Evolutionary conservation across 2,329 filamentous ascomycete species (phyloP).

Genomic region (Samsoniella hepiali): DNA sequence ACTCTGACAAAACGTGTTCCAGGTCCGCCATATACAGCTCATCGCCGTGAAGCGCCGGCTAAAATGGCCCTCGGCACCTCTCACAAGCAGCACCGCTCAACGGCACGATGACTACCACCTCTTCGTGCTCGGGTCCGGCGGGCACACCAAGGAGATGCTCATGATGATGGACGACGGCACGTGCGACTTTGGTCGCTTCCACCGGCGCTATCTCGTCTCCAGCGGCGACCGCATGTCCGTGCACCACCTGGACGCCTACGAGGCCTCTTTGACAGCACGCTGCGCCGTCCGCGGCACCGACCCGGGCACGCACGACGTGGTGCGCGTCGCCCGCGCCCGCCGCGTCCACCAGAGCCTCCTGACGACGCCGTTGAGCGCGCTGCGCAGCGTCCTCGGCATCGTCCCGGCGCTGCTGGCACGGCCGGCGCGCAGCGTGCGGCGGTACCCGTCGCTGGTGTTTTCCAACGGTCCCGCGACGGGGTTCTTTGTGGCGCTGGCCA

Average conservation of each 20-base stretch:
- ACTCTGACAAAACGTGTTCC: constrained; percentile 4
- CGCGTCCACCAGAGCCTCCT: constrained; percentile 76
- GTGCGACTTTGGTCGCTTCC: constrained; percentile 48
- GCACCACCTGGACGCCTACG: constrained; percentile 60
- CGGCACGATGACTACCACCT: constrained; percentile 54
- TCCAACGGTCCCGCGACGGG: constrained; percentile 88
- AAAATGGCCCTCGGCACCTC: constrained; percentile 14
- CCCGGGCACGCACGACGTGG: constrained; percentile 58
- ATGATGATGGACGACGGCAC: constrained; percentile 68
- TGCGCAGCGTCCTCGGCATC: constrained; percentile 63
- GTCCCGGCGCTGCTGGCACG: constrained; percentile 50
- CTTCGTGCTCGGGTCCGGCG: constrained; percentile 85
- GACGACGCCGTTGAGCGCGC: constrained; percentile 66
- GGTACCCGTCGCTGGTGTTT: constrained; percentile 70
- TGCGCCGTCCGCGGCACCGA: constrained; percentile 22
- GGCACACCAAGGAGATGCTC: constrained; percentile 93
- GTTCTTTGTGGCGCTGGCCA: constrained; percentile 64
- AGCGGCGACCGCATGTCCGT: constrained; percentile 69
- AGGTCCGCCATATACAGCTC: constrained; percentile 33
- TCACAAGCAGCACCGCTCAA: neutral
- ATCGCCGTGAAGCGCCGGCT: constrained; percentile 22
- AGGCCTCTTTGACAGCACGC: constrained; percentile 31
- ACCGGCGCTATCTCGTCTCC: constrained; percentile 79
- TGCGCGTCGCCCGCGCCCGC: constrained; percentile 71
- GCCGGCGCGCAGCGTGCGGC: constrained; percentile 28